Evolutionary conservation across 768 basidiomycete species (phyloP), one percentile per base, ranked within the genome.

Genomic region (Lyophyllum atratum): DNA sequence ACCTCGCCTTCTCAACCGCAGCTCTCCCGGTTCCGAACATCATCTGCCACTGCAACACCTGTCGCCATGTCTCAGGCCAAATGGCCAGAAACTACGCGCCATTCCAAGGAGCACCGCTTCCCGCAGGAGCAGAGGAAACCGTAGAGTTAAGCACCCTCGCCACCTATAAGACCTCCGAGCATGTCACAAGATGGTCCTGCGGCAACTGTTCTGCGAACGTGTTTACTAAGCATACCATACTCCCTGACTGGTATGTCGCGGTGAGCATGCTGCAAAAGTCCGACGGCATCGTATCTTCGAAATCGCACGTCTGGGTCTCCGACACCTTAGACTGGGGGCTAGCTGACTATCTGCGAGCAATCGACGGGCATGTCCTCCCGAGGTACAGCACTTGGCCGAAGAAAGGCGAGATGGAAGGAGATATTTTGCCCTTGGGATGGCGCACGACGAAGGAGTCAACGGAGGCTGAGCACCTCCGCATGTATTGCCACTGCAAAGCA

Each of bases 1-100:
- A 58, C 12, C 48, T 69, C 21, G 63, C 62, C 1, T 65, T 70
- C 40, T 3, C 34, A 4, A 67, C 64, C 8, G 49, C 52, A 12
- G 54, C 59, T 21, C 55, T 70, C 8, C 69, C 67, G 0, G 55
- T 64, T 7, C 15, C 47, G 2, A 63, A 42, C 39, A 54, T 52
- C 45, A 44, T 69, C 9, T 71, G 70, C 55, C 64, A 70, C 50
- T 72, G 70, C 59, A 66, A 67, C 44, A 42, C 60, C 31, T 72
- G 70, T 49, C 58, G 69, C 9, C 70, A 70, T 25, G 56, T 44
- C 21, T 66, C 66, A 10, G 70, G 70, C 33, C 60, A 64, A 34
- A 39, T 69, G 11, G 58, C 55, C 26, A 61, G 61, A 14, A 60
- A 64, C 24, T 48, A 54, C 40, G 64, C 54, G 14, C 33, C 22